These are phyloP conservation scores for Rhizopus sp. DNA, from an alignment of 371 early-diverging fungal species.

Conservation along the genomic window DNA sequence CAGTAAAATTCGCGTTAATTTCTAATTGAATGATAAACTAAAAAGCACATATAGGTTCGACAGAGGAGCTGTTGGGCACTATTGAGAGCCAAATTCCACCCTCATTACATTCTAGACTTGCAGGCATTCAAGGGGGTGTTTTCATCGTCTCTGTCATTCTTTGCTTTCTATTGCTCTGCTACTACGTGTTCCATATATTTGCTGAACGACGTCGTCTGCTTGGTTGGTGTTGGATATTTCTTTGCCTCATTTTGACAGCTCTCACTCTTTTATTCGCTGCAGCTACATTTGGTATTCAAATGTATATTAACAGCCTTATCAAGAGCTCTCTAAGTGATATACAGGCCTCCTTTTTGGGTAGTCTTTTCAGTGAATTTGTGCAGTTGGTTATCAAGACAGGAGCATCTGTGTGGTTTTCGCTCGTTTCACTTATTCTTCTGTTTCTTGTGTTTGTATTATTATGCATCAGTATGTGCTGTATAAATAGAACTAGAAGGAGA, in stretches of 20 bases:
- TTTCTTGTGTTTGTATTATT: constrained; percentile 19
- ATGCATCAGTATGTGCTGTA: constrained; percentile 16
- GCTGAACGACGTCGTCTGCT: background rate
- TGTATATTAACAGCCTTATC: constrained; percentile 8
- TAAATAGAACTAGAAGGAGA: constrained; percentile 2
- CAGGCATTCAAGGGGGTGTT: constrained; percentile 18
- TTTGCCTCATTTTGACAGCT: background rate
- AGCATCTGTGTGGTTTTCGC: constrained; percentile 25
- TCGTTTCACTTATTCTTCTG: constrained; percentile 19
- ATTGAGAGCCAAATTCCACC: constrained; percentile 15
- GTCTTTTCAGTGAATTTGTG: constrained; percentile 10
- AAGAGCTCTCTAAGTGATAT: constrained; percentile 3
- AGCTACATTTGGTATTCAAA: constrained; percentile 19
- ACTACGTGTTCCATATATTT: constrained; percentile 9
- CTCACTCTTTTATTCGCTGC: constrained; percentile 14
- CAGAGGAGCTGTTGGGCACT: constrained; percentile 10
- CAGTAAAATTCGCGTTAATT: constrained; percentile 7
- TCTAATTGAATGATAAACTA: background rate
- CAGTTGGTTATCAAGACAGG: constrained; percentile 6
- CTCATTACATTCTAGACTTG: constrained; percentile 4
- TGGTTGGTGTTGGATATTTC: constrained; percentile 8
- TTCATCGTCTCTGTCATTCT: constrained; percentile 22
- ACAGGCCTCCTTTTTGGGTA: constrained; percentile 8
- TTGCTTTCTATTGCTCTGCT: constrained; percentile 19
- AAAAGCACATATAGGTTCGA: constrained; percentile 10